These are phyloP conservation scores for Teunomyces barrocoloradensis DNA, from an alignment of 805 yeast genomes.

Conservation along the genomic window DNA sequence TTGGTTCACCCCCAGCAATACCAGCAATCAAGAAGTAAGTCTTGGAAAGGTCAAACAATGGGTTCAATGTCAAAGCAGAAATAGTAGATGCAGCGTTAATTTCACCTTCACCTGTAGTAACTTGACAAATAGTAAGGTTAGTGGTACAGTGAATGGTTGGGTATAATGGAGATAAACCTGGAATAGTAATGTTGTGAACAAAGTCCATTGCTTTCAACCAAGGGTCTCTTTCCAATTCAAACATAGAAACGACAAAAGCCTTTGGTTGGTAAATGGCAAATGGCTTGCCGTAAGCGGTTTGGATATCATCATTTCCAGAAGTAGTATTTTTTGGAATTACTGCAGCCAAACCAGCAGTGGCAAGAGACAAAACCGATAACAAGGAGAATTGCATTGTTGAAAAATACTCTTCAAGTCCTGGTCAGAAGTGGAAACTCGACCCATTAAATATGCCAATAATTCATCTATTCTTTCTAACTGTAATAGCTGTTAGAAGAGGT, in stretches of 20 bases:
- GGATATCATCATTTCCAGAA: constrained; percentile 12
- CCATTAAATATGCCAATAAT: neutral
- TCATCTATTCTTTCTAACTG: neutral
- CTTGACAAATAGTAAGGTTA: constrained; percentile 54
- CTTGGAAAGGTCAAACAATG: constrained; percentile 54
- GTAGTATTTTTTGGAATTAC: constrained; percentile 17
- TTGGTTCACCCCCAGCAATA: constrained; percentile 64
- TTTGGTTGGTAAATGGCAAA: constrained; percentile 47
- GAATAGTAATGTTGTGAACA: constrained; percentile 53
- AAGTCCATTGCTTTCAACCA: constrained; percentile 52
- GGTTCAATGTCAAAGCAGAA: constrained; percentile 51
- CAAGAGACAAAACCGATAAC: constrained; percentile 7
- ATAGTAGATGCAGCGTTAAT: constrained; percentile 62
- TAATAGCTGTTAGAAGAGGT: too few species aligned
- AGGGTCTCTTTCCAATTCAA: constrained; percentile 49
- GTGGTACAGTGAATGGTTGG: constrained; percentile 55
- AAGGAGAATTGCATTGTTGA: constrained; percentile 3
- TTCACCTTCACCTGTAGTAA: constrained; percentile 70
- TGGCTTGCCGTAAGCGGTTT: constrained; percentile 28
- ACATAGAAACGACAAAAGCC: constrained; percentile 56
- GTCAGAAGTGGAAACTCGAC: neutral
- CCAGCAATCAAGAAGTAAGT: constrained; percentile 66
- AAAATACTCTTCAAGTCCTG: neutral
- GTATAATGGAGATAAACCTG: constrained; percentile 63
- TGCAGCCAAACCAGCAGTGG: constrained; percentile 12